Evolutionary conservation across 2,329 filamentous ascomycete species (phyloP).

Genomic region (Clathrospora elynae): DNA sequence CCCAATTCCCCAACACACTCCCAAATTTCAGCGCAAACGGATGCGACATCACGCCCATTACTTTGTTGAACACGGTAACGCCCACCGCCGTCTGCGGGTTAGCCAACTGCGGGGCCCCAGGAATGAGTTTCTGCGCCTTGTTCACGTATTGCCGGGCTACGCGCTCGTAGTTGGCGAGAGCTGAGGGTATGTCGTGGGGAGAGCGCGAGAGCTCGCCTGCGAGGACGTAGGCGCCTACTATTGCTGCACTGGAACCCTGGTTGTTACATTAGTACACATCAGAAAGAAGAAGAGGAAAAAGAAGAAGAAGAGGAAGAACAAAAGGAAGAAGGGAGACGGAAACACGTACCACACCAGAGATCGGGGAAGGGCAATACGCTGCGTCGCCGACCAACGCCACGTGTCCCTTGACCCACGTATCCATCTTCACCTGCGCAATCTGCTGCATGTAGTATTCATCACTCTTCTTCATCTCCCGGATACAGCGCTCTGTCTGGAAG

Average conservation of each 20-base stretch:
- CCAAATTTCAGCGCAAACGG: constrained; percentile 15
- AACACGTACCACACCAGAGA: constrained; percentile 36
- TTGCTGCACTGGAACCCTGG: constrained; percentile 40
- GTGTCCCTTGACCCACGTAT: constrained; percentile 43
- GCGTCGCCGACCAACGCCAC: constrained; percentile 49
- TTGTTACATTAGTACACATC: constrained; percentile 3
- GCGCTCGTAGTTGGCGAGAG: constrained; percentile 31
- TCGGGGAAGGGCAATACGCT: constrained; percentile 46
- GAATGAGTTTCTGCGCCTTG: constrained; percentile 30
- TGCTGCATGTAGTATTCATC: constrained; percentile 55
- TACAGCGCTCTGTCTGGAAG: constrained; percentile 45
- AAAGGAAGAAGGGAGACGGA: not conserved
- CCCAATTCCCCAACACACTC: constrained; percentile 14
- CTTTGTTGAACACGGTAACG: constrained; percentile 23
- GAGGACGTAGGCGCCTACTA: constrained; percentile 49
- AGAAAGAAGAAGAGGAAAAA: too few species aligned
- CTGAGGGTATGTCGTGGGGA: constrained; percentile 26
- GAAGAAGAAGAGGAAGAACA: too few species aligned
- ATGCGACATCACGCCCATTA: constrained; percentile 24
- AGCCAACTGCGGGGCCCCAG: constrained; percentile 30
- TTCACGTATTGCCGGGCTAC: constrained; percentile 27
- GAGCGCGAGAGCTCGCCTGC: constrained; percentile 43
- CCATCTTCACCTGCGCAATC: constrained; percentile 48
- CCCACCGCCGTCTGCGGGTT: constrained; percentile 37
- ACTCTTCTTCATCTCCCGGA: constrained; percentile 48